Evolutionary conservation across 164 flowering plant genomes (phyloP).

Genomic region (Macadamia integrifolia): DNA sequence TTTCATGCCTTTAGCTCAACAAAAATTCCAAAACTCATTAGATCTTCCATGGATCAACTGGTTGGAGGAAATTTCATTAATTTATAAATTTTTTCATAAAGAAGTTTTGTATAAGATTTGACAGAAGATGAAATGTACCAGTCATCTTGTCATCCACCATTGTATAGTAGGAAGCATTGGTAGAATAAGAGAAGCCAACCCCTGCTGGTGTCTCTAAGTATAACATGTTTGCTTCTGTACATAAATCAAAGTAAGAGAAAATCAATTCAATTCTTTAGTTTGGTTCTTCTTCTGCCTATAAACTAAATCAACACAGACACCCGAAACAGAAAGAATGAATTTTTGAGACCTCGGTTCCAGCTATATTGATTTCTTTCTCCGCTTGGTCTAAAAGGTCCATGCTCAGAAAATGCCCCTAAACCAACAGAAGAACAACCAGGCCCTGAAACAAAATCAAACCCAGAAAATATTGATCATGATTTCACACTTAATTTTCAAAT

Average conservation of each 20-base stretch:
- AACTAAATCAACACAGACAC: no score
- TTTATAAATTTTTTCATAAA: no score
- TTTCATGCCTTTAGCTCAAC: neutral
- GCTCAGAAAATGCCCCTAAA: no score
- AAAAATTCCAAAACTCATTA: neutral
- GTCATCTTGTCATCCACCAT: conserved; percentile 28
- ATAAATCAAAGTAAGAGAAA: neutral
- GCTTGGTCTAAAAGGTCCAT: no score
- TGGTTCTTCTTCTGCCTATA: neutral
- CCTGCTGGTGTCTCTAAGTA: conserved; percentile 45
- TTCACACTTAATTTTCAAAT: no score
- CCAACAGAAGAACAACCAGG: no score
- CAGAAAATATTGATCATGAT: no score
- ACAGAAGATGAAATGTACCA: conserved; percentile 18
- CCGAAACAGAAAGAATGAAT: no score
- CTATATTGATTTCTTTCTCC: no score
- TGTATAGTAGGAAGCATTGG: conserved; percentile 21
- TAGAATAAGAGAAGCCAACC: conserved; percentile 45
- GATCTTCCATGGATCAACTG: neutral
- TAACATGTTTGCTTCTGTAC: conserved; percentile 41
- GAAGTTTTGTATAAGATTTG: no score
- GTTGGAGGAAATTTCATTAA: neutral
- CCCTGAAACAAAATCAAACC: no score
- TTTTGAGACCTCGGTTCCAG: no score
- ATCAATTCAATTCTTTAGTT: neutral